Percentiles rank a stretch among this genome's conserved stretches.
Evolutionary conservation across 2,329 filamentous ascomycete species (phyloP).

Genomic region (Colletotrichum neosansevieriae): DNA sequence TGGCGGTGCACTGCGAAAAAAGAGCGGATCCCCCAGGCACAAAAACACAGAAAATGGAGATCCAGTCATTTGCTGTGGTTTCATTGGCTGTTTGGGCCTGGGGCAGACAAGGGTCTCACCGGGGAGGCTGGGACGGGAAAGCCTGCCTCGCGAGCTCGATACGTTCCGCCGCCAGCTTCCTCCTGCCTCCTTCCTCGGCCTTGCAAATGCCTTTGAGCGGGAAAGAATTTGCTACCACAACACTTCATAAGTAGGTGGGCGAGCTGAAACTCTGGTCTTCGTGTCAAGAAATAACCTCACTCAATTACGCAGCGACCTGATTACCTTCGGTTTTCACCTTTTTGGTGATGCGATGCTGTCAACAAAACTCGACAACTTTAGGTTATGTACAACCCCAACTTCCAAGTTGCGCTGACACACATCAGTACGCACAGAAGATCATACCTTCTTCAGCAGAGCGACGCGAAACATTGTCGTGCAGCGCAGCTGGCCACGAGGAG

Average conservation of each 20-base stretch:
- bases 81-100: constrained; percentile 22
- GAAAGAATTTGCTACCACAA: too few relatives aligned
- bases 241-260: too few relatives aligned
- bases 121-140: neutral
- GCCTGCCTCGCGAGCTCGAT: constrained; percentile 10
- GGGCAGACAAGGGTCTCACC: constrained; percentile 1
- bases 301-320: too few relatives aligned
- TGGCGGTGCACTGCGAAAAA: neutral
- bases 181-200: constrained; percentile 1
- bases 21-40: constrained; percentile 23
- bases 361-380: too few relatives aligned
- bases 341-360: too few relatives aligned
- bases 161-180: constrained; percentile 5
- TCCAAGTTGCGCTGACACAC: neutral
- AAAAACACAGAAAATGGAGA: constrained; percentile 21
- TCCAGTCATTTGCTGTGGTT: constrained; percentile 19
- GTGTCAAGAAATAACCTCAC: neutral
- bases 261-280: too few relatives aligned
- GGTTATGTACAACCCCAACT: neutral
- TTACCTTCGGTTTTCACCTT: too few relatives aligned
- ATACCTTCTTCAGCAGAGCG: constrained; percentile 27
- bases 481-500: constrained; percentile 5
- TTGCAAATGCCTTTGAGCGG: too few relatives aligned
- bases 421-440: neutral
- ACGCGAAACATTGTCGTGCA: constrained; percentile 5